A percentile compares a stretch with the other conserved stretches of the same genome.
Conservation (phyloP, 768 basidiomycete species). For the Suillus ampliporus region DNA sequence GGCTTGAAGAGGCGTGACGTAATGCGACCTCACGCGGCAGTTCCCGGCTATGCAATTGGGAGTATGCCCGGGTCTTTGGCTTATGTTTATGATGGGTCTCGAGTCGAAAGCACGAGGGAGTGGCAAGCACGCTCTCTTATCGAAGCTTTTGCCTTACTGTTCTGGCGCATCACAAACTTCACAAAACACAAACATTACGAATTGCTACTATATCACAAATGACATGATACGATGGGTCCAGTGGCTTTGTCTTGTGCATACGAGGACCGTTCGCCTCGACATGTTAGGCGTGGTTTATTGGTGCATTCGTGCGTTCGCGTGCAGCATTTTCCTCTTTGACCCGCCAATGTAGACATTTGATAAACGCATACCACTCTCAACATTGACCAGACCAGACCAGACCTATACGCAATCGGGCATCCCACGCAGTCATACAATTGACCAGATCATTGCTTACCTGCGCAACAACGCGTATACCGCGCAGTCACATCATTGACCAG, state of each 20-base stretch:
- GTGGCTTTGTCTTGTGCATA: constrained; percentile 13
- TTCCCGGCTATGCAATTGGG: too few species aligned
- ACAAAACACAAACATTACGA: neutral
- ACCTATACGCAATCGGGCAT: neutral
- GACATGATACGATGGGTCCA: constrained; percentile 9
- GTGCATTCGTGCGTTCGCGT: constrained; percentile 11
- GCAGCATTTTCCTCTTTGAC: constrained; percentile 14
- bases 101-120: constrained; percentile 21
- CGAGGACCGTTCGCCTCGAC: constrained; percentile 9
- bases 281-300: constrained; percentile 9
- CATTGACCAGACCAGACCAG: neutral
- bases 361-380: neutral
- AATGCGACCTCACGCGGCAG: too few species aligned
- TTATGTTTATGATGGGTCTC: constrained; percentile 8
- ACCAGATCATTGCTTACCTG: neutral
- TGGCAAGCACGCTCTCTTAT: constrained; percentile 8
- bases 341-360: neutral
- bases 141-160: too few species aligned
- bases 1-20: too few species aligned
- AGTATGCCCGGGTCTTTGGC: neutral
- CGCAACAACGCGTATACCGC: neutral
- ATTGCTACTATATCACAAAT: too few species aligned
- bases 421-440: constrained; percentile 1
- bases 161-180: constrained; percentile 1
- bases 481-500: neutral